Evolutionary conservation across 805 yeast genomes (phyloP).

Genomic region (Grigorovia jiainica): DNA sequence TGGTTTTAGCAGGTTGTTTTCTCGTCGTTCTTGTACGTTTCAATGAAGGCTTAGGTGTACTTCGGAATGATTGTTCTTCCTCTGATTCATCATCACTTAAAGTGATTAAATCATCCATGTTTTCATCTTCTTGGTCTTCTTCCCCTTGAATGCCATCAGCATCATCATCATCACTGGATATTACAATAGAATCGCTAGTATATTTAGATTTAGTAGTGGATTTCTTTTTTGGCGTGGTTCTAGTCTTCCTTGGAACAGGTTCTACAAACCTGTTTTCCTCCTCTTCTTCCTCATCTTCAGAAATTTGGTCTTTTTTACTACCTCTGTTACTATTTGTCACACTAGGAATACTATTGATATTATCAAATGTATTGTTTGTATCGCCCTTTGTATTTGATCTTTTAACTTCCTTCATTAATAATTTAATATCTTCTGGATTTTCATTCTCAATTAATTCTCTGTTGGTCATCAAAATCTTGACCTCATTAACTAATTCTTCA

Average conservation of each 20-base stretch:
- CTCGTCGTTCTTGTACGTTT: slow-evolving; percentile 3
- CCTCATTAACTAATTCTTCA: slow-evolving; percentile 44
- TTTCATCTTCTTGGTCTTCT: slow-evolving; percentile 6
- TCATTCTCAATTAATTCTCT: slow-evolving; percentile 33
- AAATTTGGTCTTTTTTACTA: neutral
- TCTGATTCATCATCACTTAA: slow-evolving; percentile 10
- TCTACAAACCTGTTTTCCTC: neutral
- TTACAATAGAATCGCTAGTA: neutral
- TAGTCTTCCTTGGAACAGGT: neutral
- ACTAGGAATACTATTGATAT: neutral
- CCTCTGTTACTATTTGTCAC: neutral
- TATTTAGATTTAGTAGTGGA: neutral
- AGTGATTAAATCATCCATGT: slow-evolving; percentile 6
- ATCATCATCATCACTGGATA: slow-evolving; percentile 6
- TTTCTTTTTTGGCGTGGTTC: neutral
- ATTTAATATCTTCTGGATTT: slow-evolving; percentile 34
- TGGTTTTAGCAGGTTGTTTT: slow-evolving; percentile 5
- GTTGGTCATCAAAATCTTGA: slow-evolving; percentile 37
- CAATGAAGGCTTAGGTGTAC: slow-evolving; percentile 1
- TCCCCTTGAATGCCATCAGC: slow-evolving; percentile 5
- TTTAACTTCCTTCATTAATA: slow-evolving; percentile 35
- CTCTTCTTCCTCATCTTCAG: neutral
- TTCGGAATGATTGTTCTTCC: no score
- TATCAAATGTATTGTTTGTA: neutral
- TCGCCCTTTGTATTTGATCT: slow-evolving; percentile 18